Percentiles rank a stretch among this genome's conserved stretches.
These are phyloP conservation scores for Didymella keratinophila DNA, from an alignment of 2,329 filamentous ascomycete genomes.

Conservation along the genomic window DNA sequence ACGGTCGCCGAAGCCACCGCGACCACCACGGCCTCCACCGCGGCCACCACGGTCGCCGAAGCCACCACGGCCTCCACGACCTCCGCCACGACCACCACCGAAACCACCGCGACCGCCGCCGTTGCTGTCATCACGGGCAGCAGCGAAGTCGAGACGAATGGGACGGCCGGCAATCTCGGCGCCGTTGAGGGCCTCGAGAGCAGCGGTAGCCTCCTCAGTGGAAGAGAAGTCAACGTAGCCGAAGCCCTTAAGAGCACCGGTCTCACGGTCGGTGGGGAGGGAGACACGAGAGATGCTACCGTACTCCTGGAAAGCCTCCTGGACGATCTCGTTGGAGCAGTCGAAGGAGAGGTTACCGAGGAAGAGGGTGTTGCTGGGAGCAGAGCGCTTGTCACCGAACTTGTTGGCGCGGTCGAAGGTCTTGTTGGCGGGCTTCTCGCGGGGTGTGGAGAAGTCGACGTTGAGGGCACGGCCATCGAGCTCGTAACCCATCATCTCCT, in stretches of 20 bases:
- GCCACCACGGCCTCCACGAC: constrained; percentile 55
- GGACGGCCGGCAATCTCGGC: constrained; percentile 74
- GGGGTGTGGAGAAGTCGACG: constrained; percentile 78
- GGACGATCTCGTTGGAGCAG: constrained; percentile 77
- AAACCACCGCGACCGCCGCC: constrained; percentile 61
- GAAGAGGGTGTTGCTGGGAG: constrained; percentile 86
- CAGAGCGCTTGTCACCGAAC: constrained; percentile 81
- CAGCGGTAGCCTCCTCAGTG: constrained; percentile 81
- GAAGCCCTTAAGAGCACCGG: constrained; percentile 87
- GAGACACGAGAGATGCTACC: constrained; percentile 79
- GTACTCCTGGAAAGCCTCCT: constrained; percentile 75
- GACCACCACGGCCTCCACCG: constrained; percentile 58
- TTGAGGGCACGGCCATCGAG: constrained; percentile 79
- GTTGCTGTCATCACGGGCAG: constrained; percentile 69
- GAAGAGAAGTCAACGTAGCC: constrained; percentile 87
- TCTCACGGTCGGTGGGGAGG: constrained; percentile 87
- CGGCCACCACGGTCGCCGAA: constrained; percentile 59
- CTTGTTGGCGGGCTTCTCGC: constrained; percentile 60
- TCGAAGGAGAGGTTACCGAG: constrained; percentile 91
- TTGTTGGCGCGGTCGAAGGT: constrained; percentile 66
- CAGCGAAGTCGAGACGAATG: constrained; percentile 84
- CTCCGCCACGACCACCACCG: constrained; percentile 61
- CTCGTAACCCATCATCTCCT: constrained; percentile 76
- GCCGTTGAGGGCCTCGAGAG: constrained; percentile 74
- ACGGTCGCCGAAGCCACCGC: constrained; percentile 53